Evolutionary conservation across 495 filamentous ascomycete genomes (phyloP), one percentile per base, ranked within the genome.

Genomic region (Cenococcum geophilum): DNA sequence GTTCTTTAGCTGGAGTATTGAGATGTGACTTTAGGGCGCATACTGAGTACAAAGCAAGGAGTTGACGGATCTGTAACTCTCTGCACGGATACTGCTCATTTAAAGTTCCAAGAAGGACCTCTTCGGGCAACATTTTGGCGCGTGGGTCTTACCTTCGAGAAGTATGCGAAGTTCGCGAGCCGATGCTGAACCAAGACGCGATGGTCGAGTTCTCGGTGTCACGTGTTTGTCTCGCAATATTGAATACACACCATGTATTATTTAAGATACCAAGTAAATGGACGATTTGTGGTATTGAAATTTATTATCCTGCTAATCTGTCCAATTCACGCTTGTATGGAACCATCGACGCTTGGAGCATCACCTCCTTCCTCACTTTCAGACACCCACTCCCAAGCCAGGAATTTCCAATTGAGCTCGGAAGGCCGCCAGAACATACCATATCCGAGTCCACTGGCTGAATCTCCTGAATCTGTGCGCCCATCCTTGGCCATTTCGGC

Each of bases 391-490:
- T 95, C 85, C 83, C 91, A 98, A 16, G 85, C 87, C 55, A 96
- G 72, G 61, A 91, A 79, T 59, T 88, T 88, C 95, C 95, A 97
- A 73, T 98, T 98, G 61, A 97, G 75, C 74, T 97, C 91, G 55
- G 86, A 65, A 2, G 61, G 85, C 25, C 92, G 82, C 90, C 91
- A 97, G 73, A 91, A 93, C 14, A 98, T 76, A 1, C 93, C 93
- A 64, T 95, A 90, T 1, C 85, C 83, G 23, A 80, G 78, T 1
- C 79, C 76, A 56, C 74, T 74, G 27, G 27, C 16, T 11, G 21
- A 1, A 43, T 18, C 18, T 1, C 9, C 43, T 21, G 11, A 23
- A 16, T 57, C 18, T 18, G 45, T 23, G 11, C 35, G 22, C 22
- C 36, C 65, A 11, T 68, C 54, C 34, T 18, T 45, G 32, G 49